phyloP scores from a whole-genome alignment of 257 asterid species.

The Gardenia jasminoides region DNA sequence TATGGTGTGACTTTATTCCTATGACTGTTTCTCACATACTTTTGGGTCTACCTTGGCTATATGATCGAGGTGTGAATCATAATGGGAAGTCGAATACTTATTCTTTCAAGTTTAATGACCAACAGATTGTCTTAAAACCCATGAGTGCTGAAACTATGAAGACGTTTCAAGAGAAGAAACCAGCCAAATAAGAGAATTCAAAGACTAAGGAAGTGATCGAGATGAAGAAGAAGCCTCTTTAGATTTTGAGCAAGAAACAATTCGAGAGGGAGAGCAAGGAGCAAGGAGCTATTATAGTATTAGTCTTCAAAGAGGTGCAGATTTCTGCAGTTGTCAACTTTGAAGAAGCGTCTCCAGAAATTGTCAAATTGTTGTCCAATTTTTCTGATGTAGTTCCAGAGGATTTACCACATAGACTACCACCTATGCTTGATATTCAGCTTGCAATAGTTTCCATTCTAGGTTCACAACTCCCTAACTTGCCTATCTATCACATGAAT shows the following conservation, averaged over 20 bases:
- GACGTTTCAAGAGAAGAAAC: too few relatives aligned
- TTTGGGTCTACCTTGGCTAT: background rate
- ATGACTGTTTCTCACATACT: background rate
- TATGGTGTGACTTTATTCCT: background rate
- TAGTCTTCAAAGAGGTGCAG: background rate
- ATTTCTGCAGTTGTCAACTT: background rate
- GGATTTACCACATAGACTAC: background rate
- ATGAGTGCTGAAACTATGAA: too few relatives aligned
- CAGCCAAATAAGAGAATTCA: too few relatives aligned
- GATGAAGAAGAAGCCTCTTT: too few relatives aligned
- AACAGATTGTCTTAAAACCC: too few relatives aligned
- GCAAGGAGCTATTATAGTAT: background rate
- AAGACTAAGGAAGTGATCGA: too few relatives aligned
- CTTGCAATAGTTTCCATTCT: background rate
- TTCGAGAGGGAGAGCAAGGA: too few relatives aligned
- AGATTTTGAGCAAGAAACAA: too few relatives aligned
- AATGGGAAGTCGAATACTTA: too few relatives aligned
- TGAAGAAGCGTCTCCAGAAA: background rate
- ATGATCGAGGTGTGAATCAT: too few relatives aligned
- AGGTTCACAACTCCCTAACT: background rate
- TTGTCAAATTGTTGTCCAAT: too few relatives aligned
- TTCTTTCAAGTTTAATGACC: too few relatives aligned
- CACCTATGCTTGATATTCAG: background rate
- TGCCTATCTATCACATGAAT: background rate
- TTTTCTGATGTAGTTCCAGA: background rate